These are phyloP conservation scores for Malassezia furfur DNA, from an alignment of 1,284 basidiomycete species.

Conservation along the genomic window DNA sequence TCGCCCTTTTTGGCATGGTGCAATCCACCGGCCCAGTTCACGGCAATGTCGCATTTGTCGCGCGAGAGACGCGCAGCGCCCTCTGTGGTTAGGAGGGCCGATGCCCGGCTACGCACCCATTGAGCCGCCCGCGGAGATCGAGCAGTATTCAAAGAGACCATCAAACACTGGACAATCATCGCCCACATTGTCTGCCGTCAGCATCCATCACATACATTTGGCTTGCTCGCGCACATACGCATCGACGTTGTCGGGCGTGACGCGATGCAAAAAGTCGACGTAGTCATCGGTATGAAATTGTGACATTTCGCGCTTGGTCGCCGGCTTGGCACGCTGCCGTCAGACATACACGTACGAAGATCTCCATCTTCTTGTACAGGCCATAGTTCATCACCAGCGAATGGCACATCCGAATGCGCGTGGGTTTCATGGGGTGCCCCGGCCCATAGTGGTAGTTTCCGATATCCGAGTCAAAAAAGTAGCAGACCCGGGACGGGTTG, in stretches of 20 bases:
- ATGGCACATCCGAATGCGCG: conserved; percentile 93
- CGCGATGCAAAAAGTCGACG: conserved; percentile 74
- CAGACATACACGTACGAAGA: conserved; percentile 42
- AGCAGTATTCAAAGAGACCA: conserved; percentile 94
- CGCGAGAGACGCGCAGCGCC: conserved; percentile 86
- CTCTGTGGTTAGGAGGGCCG: conserved; percentile 55
- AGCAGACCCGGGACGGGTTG: conserved; percentile 40
- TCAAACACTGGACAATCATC: conserved; percentile 99
- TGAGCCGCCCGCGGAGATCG: conserved; percentile 92
- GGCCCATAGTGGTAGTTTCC: conserved; percentile 98
- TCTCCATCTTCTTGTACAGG: conserved; percentile 51
- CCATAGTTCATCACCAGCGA: conserved; percentile 99
- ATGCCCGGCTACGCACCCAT: conserved; percentile 64
- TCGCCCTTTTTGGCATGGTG: conserved; percentile 99
- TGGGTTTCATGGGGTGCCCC: conserved; percentile 57
- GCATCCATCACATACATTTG: conserved; percentile 61
- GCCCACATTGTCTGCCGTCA: conserved; percentile 61
- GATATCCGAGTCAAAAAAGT: conserved; percentile 76
- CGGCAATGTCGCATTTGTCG: conserved; percentile 96
- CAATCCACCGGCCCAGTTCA: conserved; percentile 96
- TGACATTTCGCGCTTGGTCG: conserved; percentile 94
- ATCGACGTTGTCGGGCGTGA: conserved; percentile 75
- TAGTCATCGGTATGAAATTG: conserved; percentile 92
- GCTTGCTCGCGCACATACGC: conserved; percentile 87
- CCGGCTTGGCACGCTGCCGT: conserved; percentile 74